Conservation (phyloP, 2,329 filamentous ascomycete species). For the Alternaria sp. region DNA sequence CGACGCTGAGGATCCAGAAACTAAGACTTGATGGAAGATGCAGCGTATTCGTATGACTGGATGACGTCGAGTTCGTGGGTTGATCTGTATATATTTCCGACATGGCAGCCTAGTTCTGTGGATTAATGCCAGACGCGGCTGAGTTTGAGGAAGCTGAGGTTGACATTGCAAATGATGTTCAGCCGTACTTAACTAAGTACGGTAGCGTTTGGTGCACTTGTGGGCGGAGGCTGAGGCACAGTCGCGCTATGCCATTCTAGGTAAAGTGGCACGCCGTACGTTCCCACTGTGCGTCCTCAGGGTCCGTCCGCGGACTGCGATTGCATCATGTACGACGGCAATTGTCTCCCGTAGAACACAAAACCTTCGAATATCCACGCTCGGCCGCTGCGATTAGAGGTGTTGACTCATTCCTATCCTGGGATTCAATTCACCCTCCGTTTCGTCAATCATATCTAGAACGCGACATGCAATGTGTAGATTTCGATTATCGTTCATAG, state of each 20-base stretch:
- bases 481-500: not conserved
- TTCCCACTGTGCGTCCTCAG: not conserved
- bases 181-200: not conserved
- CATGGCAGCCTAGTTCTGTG: not conserved
- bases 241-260: not conserved
- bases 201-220: not conserved
- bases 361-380: not conserved
- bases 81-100: not conserved
- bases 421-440: not conserved
- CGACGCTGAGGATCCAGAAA: not conserved
- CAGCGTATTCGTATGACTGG: not conserved
- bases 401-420: not conserved
- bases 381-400: not conserved
- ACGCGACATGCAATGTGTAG: not conserved
- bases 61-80: not conserved
- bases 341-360: not conserved
- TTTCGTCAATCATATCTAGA: not conserved
- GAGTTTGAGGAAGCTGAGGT: not conserved
- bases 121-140: not conserved
- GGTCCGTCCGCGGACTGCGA: not conserved
- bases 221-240: not conserved
- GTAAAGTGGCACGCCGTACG: not conserved
- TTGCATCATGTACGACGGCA: not conserved
- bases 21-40: not conserved
- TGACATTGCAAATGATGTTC: not conserved